Percentiles rank a stretch among this genome's conserved stretches.
Conservation (phyloP, 768 basidiomycete genomes). For the Tricholomella constricta region DNA sequence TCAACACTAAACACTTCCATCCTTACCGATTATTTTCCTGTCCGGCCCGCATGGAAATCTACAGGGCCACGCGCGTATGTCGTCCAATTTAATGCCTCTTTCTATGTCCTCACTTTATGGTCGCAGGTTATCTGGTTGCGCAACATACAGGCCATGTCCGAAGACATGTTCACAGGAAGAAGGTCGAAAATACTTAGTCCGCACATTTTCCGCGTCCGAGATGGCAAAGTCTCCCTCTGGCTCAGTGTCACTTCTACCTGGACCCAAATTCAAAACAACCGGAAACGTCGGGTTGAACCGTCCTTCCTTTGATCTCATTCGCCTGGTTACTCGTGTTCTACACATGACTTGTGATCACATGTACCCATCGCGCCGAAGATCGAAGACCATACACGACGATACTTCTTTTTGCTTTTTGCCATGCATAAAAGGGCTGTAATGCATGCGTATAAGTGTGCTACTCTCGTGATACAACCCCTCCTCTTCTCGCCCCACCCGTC, state of each 20-base stretch:
- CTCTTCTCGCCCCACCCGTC: not conserved
- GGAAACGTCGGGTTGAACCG: not conserved
- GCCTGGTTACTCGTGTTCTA: not conserved
- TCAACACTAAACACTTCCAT: not conserved
- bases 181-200: not conserved
- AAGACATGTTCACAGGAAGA: not conserved
- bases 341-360: not conserved
- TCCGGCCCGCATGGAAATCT: not conserved
- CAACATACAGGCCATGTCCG: not conserved
- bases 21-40: constrained; percentile 10
- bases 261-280: not conserved
- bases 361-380: not conserved
- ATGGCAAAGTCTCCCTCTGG: not conserved
- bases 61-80: not conserved
- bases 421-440: not conserved
- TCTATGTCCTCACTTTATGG: not conserved
- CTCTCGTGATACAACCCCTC: not conserved
- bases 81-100: not conserved
- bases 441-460: not conserved
- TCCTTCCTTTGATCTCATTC: not conserved
- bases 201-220: not conserved
- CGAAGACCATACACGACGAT: not conserved
- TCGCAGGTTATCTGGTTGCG: not conserved
- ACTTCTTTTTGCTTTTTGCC: not conserved
- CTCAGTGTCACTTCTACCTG: not conserved